Conservation (phyloP, 78 protist genomes). For the Dictyostelium citrinum region DNA sequence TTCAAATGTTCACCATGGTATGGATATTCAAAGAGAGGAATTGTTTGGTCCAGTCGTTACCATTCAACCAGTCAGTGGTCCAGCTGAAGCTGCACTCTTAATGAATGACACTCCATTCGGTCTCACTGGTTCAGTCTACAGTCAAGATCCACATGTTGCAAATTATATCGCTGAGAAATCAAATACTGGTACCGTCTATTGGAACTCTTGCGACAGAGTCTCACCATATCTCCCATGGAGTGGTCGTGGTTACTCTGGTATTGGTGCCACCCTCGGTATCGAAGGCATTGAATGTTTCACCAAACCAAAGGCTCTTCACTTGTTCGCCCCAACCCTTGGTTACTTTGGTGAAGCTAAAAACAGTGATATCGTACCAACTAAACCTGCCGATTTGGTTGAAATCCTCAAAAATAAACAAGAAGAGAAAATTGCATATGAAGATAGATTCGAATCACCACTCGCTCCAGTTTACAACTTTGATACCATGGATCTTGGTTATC, state of each 20-base stretch:
- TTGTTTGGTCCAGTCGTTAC: constrained; percentile 74
- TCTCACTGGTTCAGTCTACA: constrained; percentile 62
- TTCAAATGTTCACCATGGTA: constrained; percentile 53
- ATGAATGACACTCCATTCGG: constrained; percentile 81
- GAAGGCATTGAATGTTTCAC: constrained; percentile 65
- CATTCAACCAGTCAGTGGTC: constrained; percentile 58
- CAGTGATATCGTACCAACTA: constrained; percentile 34
- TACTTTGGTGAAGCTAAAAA: neutral
- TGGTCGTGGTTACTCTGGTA: constrained; percentile 71
- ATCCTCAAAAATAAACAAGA: neutral
- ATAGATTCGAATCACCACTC: neutral
- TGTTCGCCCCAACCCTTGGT: neutral
- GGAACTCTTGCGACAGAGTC: constrained; percentile 81
- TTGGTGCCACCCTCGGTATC: constrained; percentile 69
- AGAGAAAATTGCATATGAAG: neutral
- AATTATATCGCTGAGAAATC: constrained; percentile 12
- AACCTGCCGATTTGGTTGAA: neutral
- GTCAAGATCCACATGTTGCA: constrained; percentile 7
- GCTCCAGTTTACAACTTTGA: neutral
- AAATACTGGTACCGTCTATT: constrained; percentile 79
- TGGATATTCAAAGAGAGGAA: constrained; percentile 70
- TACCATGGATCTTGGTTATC: neutral
- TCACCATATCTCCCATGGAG: constrained; percentile 78
- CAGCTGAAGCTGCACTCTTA: constrained; percentile 28
- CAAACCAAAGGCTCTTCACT: constrained; percentile 68